phyloP scores from a whole-genome alignment of 108 stramenopile genomes.

The Nitzschia inconspicua region DNA sequence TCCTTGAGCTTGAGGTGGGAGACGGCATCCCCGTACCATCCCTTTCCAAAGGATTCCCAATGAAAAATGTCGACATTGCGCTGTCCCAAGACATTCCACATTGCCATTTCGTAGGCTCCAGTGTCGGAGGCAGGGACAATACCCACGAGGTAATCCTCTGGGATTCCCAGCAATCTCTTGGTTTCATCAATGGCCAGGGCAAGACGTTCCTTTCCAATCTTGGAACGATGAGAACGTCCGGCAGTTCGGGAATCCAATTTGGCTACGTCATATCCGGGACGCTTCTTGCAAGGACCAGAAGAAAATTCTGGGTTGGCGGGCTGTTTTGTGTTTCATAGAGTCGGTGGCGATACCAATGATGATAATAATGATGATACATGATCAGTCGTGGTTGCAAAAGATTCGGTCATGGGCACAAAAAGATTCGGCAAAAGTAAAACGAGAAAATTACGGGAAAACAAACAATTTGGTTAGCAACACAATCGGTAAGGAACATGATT shows the following conservation, averaged over 20 bases:
- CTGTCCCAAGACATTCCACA: conserved; percentile 98
- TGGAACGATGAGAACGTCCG: conserved; percentile 97
- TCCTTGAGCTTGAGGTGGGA: conserved; percentile 91
- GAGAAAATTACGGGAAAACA: neutral
- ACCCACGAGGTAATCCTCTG: conserved; percentile 92
- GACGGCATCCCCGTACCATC: conserved; percentile 93
- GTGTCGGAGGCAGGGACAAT: conserved; percentile 99
- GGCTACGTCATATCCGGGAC: conserved; percentile 88
- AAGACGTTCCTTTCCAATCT: conserved; percentile 95
- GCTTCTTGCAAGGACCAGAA: conserved; percentile 98
- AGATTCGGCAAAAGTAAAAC: neutral
- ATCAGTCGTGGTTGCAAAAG: too few species aligned
- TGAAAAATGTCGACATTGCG: conserved; percentile 95
- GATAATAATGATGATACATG: too few species aligned
- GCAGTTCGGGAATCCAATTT: conserved; percentile 70
- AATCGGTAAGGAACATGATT: neutral
- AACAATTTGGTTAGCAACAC: neutral
- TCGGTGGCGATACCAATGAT: too few species aligned
- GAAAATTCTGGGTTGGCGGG: conserved; percentile 89
- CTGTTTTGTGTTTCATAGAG: conserved; percentile 29
- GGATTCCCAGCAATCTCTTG: conserved; percentile 89
- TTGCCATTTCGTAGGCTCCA: conserved; percentile 99
- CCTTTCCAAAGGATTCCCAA: conserved; percentile 99
- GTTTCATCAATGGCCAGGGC: conserved; percentile 93
- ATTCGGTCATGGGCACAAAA: neutral